A percentile compares a stretch with the other conserved stretches of the same genome.
Conservation (phyloP, 176 grass and related monocot species). For the Oryza rufipogon region DNA sequence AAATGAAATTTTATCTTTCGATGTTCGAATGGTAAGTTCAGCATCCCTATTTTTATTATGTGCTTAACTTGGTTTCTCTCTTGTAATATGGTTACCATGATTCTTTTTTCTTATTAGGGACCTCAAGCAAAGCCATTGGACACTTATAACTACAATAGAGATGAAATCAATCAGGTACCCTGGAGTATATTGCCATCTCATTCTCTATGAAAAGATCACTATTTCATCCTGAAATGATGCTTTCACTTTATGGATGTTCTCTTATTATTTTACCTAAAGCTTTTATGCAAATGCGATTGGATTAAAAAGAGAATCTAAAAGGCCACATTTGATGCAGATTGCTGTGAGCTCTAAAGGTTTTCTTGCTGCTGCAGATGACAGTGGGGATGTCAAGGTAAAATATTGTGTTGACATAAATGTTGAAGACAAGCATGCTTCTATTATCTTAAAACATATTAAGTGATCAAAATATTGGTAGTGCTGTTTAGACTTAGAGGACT, state of each 20-base stretch:
- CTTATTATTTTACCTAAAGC: neutral
- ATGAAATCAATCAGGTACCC: slow-evolving; percentile 93
- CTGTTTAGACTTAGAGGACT: neutral
- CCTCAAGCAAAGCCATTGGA: slow-evolving; percentile 74
- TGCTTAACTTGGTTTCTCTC: slow-evolving; percentile 37
- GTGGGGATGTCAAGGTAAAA: slow-evolving; percentile 94
- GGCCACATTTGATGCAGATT: slow-evolving; percentile 58
- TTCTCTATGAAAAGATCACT: slow-evolving; percentile 3
- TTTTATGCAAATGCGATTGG: slow-evolving; percentile 1
- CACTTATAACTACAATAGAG: slow-evolving; percentile 91
- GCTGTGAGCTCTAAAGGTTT: slow-evolving; percentile 76
- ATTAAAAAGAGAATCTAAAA: slow-evolving; percentile 27
- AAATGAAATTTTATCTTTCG: slow-evolving; percentile 72
- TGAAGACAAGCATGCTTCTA: neutral
- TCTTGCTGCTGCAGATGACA: slow-evolving; percentile 92
- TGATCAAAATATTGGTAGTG: slow-evolving; percentile 10
- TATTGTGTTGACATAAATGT: neutral
- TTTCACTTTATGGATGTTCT: slow-evolving; percentile 1
- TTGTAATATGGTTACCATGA: slow-evolving; percentile 31
- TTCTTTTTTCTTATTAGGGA: slow-evolving; percentile 53
- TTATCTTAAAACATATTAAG: slow-evolving; percentile 12
- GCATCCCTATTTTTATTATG: neutral
- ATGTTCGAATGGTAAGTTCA: slow-evolving; percentile 69
- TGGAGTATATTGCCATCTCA: slow-evolving; percentile 18
- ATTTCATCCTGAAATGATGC: slow-evolving; percentile 21